Evolutionary conservation across 352 stramenopile species (phyloP), one percentile per base, ranked within the genome.

Genomic region (Elongisporangium prolatum): DNA sequence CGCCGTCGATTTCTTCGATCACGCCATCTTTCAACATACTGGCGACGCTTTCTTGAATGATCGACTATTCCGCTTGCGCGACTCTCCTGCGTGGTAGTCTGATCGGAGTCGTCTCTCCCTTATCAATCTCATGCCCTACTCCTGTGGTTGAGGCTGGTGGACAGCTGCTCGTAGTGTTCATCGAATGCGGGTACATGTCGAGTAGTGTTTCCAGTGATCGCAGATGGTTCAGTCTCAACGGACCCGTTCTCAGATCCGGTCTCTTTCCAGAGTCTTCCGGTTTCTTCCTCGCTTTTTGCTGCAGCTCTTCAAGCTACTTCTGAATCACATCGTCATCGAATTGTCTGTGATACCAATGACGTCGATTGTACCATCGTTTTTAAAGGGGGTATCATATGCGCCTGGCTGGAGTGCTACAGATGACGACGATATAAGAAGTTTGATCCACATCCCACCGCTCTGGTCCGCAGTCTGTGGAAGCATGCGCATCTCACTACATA

Each of bases 121-220:
- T 72, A 21, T 60, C 22, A 38, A 72, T 72, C 54, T 66, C 54
- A 21, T 68, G 63, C n/a, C 50, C 1, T 1, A 68, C 62, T 1
- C 28, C 34, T 0, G 59, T 61, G 13, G 18, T 50, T 3, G 56
- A 64, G 48, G 49, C 6, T 5, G 62, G 62, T 4, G 56, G 57
- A 44, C 52, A 61, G 37, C 51, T 52, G 11, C 57, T 54, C 17
- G 40, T 37, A 10, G 14, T 56, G 0, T 47, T 20, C 34, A n/a
- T n/a, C n/a, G 61, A 1, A 4, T 21, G 4, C 8, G 56, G 52
- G 25, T 64, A 71, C 6, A 22, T 20, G 5, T 56, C 37, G n/a
- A n/a, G n/a, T 21, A 67, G 28, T 21, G 60, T 28, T 40, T 57
- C 3, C 17, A 65, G 34, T 56, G 62, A 16, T 3, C 40, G 28